Evolutionary conservation across 371 early-diverging fungal genomes (phyloP), one percentile per base, ranked within the genome.

Genomic region (Rhizopus delemar): DNA sequence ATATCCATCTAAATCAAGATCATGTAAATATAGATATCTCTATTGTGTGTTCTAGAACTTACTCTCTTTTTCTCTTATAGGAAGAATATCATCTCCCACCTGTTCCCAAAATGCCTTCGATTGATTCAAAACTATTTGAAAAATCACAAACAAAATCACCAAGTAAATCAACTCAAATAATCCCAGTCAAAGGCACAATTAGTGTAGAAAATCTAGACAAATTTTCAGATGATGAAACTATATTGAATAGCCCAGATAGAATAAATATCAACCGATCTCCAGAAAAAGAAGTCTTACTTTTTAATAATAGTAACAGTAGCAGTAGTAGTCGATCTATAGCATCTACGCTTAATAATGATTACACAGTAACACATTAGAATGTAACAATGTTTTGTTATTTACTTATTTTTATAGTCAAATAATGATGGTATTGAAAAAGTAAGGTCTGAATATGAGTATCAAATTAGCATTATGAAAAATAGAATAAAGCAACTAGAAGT

Each of bases 361-460:
- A 57, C 16, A 49, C 12, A 6, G 45, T 51, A 31, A 41, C 38
- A 43, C 11, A 34, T 6, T 6, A 36, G 8, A 36, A 36, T 6
- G 36, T 36, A 11, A 8, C 6, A 36, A 6, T 6, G 6, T 43
- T 43, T 5, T 43, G 13, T 43, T 15, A 15, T 11, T 36, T 36
- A 22, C 22, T 22, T 22, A 22, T 22, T 36, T 13, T 43, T 15
- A 5, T n/a, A 43, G 43, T 43, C 43, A 43, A 34, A 51, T 22
- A 22, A 33, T n/a, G 29, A 31, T 4, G 57, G 56, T 35, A 56
- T 68, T 11, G 71, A 75, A 34, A 75, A 61, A 46, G 63, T 75
- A 39, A 67, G 68, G 4, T 64, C 75, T 16, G 89, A 87, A 49
- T 88, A 89, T 59, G 89, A 89, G 59, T 73, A 75, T 38, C 81